These are phyloP conservation scores for Nitzschia sp. DNA, from an alignment of 108 stramenopile species.

Conservation along the genomic window DNA sequence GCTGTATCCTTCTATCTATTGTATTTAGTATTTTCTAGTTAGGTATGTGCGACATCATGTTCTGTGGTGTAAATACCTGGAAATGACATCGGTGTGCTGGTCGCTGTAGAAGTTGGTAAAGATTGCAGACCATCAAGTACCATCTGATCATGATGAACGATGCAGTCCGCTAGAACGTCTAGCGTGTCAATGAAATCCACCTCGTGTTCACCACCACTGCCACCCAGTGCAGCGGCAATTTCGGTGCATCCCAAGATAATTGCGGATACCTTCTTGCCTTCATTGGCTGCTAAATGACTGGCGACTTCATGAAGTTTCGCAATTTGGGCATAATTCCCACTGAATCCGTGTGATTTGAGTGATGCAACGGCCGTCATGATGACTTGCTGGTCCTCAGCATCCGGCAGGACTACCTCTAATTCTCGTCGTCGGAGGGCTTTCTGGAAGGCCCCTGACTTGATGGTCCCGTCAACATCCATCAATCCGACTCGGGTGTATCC, in stretches of 20 bases:
- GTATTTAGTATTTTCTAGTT: too few species aligned
- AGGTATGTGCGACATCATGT: too few species aligned
- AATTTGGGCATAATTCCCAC: neutral
- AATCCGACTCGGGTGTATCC: neutral
- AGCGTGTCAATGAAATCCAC: neutral
- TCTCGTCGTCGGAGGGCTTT: neutral
- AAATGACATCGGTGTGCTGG: too few species aligned
- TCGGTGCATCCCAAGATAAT: neutral
- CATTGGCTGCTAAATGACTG: neutral
- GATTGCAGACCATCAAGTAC: neutral
- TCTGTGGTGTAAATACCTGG: too few species aligned
- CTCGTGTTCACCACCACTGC: neutral
- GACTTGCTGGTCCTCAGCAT: neutral
- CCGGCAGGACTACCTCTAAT: neutral
- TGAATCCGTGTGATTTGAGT: neutral
- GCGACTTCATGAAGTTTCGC: neutral
- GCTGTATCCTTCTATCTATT: too few species aligned
- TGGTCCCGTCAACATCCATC: constrained; percentile 1
- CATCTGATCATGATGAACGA: constrained; percentile 1
- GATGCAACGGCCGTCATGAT: neutral
- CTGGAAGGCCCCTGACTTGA: neutral
- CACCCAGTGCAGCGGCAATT: neutral
- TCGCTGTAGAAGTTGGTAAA: too few species aligned
- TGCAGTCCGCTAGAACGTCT: neutral
- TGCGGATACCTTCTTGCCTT: neutral